Percentiles rank a stretch among this genome's conserved stretches.
Evolutionary conservation across 1,284 basidiomycete species (phyloP).

Genomic region (Vanrija sp.): DNA sequence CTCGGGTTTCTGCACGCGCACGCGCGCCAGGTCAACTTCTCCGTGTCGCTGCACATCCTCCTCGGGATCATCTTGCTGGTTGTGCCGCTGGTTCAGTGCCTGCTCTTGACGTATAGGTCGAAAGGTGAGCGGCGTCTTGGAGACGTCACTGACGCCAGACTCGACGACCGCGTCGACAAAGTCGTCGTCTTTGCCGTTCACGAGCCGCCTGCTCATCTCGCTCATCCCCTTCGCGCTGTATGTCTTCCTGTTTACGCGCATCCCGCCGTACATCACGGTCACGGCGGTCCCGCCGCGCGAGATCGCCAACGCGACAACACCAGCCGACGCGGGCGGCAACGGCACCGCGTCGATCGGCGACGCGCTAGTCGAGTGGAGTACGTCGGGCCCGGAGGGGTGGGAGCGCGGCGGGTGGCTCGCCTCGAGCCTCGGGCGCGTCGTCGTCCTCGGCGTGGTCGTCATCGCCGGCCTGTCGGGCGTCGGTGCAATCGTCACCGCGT

Average conservation of each 20-base stretch:
- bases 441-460: constrained; percentile 45
- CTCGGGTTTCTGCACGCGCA: constrained; percentile 38
- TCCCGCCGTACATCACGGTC: constrained; percentile 46
- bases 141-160: background rate
- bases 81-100: constrained; percentile 45
- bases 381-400: constrained; percentile 38
- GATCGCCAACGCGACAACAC: background rate
- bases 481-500: constrained; percentile 44
- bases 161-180: constrained; percentile 13
- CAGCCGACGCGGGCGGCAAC: background rate
- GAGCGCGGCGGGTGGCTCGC: constrained; percentile 44
- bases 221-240: constrained; percentile 46
- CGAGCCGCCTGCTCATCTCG: constrained; percentile 37
- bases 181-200: constrained; percentile 24
- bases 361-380: constrained; percentile 25
- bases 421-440: constrained; percentile 42
- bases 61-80: constrained; percentile 41
- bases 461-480: constrained; percentile 47
- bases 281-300: constrained; percentile 21
- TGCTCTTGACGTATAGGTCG: constrained; percentile 46
- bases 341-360: constrained; percentile 11
- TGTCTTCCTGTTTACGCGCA: constrained; percentile 45
- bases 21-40: constrained; percentile 46
- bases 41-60: constrained; percentile 42
- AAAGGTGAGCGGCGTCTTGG: constrained; percentile 22